A percentile compares a stretch with the other conserved stretches of the same genome.
Conservation (phyloP, 176 grass and related monocot genomes). For the Carex cristatella region DNA sequence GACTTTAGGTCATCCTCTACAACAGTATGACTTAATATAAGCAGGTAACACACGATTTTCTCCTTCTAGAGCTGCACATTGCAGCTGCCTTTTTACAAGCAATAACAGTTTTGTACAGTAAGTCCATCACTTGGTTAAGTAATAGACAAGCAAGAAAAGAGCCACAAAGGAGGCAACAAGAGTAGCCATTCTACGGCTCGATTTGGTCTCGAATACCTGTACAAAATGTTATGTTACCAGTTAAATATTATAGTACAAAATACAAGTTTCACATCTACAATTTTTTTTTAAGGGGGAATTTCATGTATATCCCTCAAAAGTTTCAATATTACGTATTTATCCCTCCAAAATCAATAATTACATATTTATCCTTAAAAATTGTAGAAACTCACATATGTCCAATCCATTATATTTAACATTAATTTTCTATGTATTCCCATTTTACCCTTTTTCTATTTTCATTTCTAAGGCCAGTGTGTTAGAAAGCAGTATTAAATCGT, state of each 20-base stretch:
- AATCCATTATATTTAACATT: no score
- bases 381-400: no score
- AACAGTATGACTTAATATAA: conserved; percentile 11
- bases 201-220: conserved; percentile 86
- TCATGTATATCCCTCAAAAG: no score
- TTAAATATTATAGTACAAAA: not conserved
- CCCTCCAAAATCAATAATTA: no score
- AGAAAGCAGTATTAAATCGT: no score
- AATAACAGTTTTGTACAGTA: conserved; percentile 21
- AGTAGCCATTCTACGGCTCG: conserved; percentile 63
- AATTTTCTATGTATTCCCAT: no score
- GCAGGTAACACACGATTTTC: not conserved
- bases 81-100: not conserved
- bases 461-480: no score
- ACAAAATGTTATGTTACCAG: not conserved
- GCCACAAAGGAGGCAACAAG: conserved; percentile 67
- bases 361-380: no score
- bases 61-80: conserved; percentile 19
- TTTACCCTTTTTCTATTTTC: no score
- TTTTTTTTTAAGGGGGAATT: no score
- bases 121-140: conserved; percentile 59
- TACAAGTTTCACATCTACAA: not conserved
- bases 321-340: no score
- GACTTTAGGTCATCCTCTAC: not conserved
- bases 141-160: conserved; percentile 81